These are phyloP conservation scores for Suillus paluster DNA, from an alignment of 768 basidiomycete species.

Conservation along the genomic window DNA sequence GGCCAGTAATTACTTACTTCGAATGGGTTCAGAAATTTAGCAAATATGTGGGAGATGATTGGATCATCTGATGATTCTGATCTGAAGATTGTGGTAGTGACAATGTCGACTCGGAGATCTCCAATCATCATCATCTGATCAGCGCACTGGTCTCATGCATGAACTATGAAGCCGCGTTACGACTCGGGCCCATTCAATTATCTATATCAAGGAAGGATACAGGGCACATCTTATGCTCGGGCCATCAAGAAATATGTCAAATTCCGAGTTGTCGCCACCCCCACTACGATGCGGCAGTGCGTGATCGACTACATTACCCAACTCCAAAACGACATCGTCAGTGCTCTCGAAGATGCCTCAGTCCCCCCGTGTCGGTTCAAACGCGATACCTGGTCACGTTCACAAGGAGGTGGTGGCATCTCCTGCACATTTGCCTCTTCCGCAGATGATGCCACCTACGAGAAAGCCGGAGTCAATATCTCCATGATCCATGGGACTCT, in stretches of 20 bases:
- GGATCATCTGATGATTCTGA: too few species aligned
- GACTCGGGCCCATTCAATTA: too few species aligned
- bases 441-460: conserved; percentile 17
- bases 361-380: conserved; percentile 15
- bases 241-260: neutral
- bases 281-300: neutral
- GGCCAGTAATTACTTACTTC: too few species aligned
- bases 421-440: conserved; percentile 20
- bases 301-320: conserved; percentile 9
- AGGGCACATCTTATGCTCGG: too few species aligned
- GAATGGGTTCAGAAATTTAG: too few species aligned
- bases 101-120: too few species aligned
- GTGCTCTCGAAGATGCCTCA: conserved; percentile 22
- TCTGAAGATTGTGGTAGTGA: too few species aligned
- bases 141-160: too few species aligned
- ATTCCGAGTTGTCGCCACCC: neutral
- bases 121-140: too few species aligned
- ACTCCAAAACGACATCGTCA: conserved; percentile 27
- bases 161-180: too few species aligned
- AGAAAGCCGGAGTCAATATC: conserved; percentile 26
- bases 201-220: too few species aligned
- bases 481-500: conserved; percentile 23
- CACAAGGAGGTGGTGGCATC: conserved; percentile 23
- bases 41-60: too few species aligned
- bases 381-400: conserved; percentile 20